Conservation (phyloP, 169 alveolate genomes). For the Babesia gibsoni region DNA sequence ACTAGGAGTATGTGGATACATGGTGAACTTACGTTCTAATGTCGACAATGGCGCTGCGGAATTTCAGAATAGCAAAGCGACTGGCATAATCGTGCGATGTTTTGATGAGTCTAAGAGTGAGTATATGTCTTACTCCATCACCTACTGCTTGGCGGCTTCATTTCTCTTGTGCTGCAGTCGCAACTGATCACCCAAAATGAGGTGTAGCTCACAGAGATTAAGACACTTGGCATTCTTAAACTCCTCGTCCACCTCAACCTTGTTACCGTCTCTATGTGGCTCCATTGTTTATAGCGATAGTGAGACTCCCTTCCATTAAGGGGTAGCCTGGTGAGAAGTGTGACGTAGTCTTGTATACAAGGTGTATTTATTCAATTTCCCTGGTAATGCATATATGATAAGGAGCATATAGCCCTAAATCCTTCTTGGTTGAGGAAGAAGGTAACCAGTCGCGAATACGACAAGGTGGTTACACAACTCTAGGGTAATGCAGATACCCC, state of each 20-base stretch:
- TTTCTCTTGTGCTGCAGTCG: slow-evolving; percentile 72
- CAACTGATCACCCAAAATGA: slow-evolving; percentile 75
- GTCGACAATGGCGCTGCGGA: slow-evolving; percentile 78
- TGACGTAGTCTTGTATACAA: too few relatives aligned
- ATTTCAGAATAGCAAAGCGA: slow-evolving; percentile 75
- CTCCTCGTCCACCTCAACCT: slow-evolving; percentile 63
- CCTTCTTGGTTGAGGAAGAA: too few relatives aligned
- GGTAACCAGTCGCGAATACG: too few relatives aligned
- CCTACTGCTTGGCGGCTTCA: slow-evolving; percentile 74
- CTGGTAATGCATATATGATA: too few relatives aligned
- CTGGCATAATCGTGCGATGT: slow-evolving; percentile 78
- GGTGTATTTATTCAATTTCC: too few relatives aligned
- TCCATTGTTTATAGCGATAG: slow-evolving; percentile 23
- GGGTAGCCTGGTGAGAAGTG: too few relatives aligned
- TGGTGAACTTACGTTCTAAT: slow-evolving; percentile 78
- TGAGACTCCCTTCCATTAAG: too few relatives aligned
- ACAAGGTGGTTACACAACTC: too few relatives aligned
- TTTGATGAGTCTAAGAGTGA: slow-evolving; percentile 65
- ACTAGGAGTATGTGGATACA: slow-evolving; percentile 71
- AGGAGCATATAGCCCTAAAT: too few relatives aligned
- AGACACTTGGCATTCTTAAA: slow-evolving; percentile 71
- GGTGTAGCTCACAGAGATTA: slow-evolving; percentile 74
- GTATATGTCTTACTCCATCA: too few relatives aligned
- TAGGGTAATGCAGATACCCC: too few relatives aligned
- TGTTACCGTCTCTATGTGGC: slow-evolving; percentile 2